A percentile compares a stretch with the other conserved stretches of the same genome.
Evolutionary conservation across 805 yeast species (phyloP).

Genomic region (Wickerhamiella alocasiicola): DNA sequence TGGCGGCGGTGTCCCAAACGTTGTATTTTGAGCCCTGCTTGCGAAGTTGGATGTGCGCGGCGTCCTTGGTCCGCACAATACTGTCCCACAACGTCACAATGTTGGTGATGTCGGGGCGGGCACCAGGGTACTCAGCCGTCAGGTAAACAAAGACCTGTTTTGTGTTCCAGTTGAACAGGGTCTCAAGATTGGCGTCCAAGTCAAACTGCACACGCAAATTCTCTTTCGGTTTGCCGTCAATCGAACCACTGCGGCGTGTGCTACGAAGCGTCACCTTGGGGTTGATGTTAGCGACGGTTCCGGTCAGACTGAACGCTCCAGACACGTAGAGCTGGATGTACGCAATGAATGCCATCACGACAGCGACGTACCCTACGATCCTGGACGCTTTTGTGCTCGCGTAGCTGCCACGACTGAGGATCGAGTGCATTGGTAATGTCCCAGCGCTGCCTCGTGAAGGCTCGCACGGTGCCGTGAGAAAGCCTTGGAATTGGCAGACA

Average conservation of each 20-base stretch:
- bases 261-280: constrained; percentile 20
- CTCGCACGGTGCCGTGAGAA: too few relatives aligned
- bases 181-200: constrained; percentile 55
- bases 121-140: constrained; percentile 68
- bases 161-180: constrained; percentile 91
- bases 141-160: constrained; percentile 88
- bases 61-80: constrained; percentile 47
- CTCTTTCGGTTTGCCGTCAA: constrained; percentile 57
- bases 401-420: constrained; percentile 10
- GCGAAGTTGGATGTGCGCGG: constrained; percentile 43
- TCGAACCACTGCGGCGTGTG: constrained; percentile 51
- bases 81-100: constrained; percentile 86
- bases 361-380: constrained; percentile 23
- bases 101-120: constrained; percentile 30
- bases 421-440: constrained; percentile 4
- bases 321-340: constrained; percentile 20
- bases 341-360: constrained; percentile 23
- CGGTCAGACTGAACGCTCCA: constrained; percentile 21
- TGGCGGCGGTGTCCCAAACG: constrained; percentile 70
- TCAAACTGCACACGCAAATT: constrained; percentile 63
- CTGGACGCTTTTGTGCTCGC: constrained; percentile 18
- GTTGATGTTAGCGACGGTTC: constrained; percentile 13
- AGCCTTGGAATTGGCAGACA: too few relatives aligned
- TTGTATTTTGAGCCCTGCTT: constrained; percentile 61
- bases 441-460: too few relatives aligned